Evolutionary conservation across 495 filamentous ascomycete genomes (phyloP).

Genomic region (Articulospora tetracladia): DNA sequence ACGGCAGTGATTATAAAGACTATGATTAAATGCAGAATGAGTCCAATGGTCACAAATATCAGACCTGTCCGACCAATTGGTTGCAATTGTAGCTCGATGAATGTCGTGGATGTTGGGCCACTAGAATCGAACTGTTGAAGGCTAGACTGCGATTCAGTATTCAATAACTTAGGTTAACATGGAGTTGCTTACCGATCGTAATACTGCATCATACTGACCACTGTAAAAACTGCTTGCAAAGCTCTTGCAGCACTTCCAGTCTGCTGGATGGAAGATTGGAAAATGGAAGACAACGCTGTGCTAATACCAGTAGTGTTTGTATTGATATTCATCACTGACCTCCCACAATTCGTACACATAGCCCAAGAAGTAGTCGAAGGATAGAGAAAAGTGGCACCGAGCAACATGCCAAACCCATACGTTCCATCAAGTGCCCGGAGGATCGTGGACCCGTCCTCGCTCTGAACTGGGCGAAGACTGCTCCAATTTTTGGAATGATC

Average conservation of each 20-base stretch:
- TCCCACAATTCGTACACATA: background rate
- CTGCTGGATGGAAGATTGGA: background rate
- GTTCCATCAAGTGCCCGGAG: background rate
- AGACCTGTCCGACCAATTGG: background rate
- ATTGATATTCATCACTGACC: background rate
- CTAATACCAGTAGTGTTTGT: background rate
- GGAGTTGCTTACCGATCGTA: background rate
- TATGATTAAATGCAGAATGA: background rate
- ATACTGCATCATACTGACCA: conserved; percentile 2
- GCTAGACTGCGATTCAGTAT: background rate
- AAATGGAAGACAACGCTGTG: background rate
- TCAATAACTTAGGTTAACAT: background rate
- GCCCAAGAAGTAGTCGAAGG: background rate
- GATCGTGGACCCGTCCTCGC: background rate
- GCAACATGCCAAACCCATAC: background rate
- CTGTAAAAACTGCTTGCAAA: background rate
- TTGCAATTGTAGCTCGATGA: background rate
- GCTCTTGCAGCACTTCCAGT: background rate
- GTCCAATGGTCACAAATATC: background rate
- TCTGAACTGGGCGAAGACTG: background rate
- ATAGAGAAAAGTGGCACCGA: background rate
- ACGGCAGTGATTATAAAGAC: background rate
- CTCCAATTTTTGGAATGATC: background rate
- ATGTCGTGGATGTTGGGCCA: background rate
- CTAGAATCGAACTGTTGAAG: conserved; percentile 1